Evolutionary conservation across 192 early-diverging fungal genomes (phyloP), one percentile per base, ranked within the genome.

Genomic region (Entomortierella lignicola): DNA sequence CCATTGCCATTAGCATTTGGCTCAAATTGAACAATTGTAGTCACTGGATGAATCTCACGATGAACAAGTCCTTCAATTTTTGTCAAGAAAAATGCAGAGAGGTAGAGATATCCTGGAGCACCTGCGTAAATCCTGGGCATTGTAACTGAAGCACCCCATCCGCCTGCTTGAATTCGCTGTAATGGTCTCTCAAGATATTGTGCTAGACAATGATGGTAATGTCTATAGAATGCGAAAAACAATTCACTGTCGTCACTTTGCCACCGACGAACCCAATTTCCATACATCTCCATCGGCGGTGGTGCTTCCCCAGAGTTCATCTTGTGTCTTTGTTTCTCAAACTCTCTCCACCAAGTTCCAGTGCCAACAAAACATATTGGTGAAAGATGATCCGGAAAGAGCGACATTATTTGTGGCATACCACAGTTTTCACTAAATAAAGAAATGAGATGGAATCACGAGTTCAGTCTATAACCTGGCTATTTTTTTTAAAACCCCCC

Each of bases 191-290:
- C 55, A 12, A 86, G 41, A 39, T 84, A 84, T 6, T 70, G 66
- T 60, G 79, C 60, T 18, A 86, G 74, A 8, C 80, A 80, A 12
- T 84, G 51, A 42, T 87, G 84, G 52, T 87, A 87, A 51, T 87
- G 84, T 13, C 82, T 69, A 48, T 85, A 87, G 69, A 87, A 87
- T 37, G 84, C 72, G 69, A 87, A 87, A 66, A 87, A 87, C 17
- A 87, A 64, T 48, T 87, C 86, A 39, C 84, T 85, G 23, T 87
- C 86, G 20, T 87, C 86, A 55, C 82, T 83, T 54, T 85, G 86
- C 86, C 86, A 87, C 68, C 82, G 71, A 34, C 81, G 51, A 21
- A 82, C 72, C 81, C 84, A 85, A 57, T 85, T 85, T 12, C 84
- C 84, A 61, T 63, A 75, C 71, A 82, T 80, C 48, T 85, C 84